phyloP scores from a whole-genome alignment of 805 yeast genomes.

The Suhomyces kilbournensis region DNA sequence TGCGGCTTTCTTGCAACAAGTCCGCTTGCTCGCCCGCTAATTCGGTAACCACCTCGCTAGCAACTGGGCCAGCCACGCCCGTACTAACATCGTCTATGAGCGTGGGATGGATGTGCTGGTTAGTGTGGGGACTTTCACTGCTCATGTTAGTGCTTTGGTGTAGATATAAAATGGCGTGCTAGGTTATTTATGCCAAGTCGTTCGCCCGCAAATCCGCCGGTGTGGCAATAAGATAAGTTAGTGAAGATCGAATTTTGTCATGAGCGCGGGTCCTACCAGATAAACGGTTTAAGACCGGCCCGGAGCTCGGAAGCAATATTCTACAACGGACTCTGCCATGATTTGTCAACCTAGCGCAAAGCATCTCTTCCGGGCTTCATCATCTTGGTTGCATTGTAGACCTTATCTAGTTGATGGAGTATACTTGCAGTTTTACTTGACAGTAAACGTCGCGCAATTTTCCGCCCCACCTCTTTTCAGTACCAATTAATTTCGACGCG shows the following conservation, averaged over 20 bases:
- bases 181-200: not conserved
- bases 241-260: not conserved
- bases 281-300: not conserved
- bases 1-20: constrained; percentile 8
- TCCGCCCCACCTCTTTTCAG: not conserved
- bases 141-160: not conserved
- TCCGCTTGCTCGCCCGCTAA: constrained; percentile 15
- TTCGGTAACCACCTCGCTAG: constrained; percentile 37
- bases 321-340: too few species aligned
- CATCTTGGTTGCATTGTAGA: not conserved
- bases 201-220: not conserved
- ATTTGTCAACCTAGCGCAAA: too few species aligned
- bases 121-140: not conserved
- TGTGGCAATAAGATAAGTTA: not conserved
- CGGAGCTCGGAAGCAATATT: not conserved
- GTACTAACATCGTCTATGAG: constrained; percentile 30
- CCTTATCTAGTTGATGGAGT: not conserved
- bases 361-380: too few species aligned
- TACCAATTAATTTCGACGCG: not conserved
- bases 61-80: constrained; percentile 31
- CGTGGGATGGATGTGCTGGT: constrained; percentile 7
- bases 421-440: not conserved
- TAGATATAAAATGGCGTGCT: not conserved
- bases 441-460: not conserved
- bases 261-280: not conserved